These are phyloP conservation scores for Monilinia fructigena DNA, from an alignment of 2,329 filamentous ascomycete genomes.

Conservation along the genomic window DNA sequence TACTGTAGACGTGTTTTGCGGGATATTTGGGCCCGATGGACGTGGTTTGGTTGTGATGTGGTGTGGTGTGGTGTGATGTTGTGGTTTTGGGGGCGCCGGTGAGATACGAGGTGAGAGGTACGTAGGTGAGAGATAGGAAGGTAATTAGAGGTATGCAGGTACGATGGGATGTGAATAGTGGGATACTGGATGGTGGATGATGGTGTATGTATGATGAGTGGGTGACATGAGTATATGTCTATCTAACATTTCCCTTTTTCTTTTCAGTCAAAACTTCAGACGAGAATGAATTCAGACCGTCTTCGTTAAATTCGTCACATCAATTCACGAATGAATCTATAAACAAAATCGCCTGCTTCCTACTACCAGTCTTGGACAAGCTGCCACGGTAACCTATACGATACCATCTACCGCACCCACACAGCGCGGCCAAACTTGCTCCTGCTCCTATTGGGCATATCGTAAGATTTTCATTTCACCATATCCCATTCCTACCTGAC, in stretches of 20 bases:
- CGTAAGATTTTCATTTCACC: conserved; percentile 39
- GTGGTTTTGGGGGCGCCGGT: too few species aligned
- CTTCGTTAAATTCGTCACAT: neutral
- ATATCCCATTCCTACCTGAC: neutral
- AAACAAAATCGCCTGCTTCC: neutral
- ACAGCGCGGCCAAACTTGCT: conserved; percentile 37
- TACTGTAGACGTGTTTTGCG: too few species aligned
- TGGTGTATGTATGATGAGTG: neutral
- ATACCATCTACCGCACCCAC: conserved; percentile 32
- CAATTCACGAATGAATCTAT: neutral
- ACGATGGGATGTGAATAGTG: too few species aligned
- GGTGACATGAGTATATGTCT: conserved; percentile 5
- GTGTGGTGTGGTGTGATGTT: too few species aligned
- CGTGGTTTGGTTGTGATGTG: too few species aligned
- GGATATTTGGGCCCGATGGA: too few species aligned
- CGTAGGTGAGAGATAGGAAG: too few species aligned
- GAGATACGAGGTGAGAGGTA: too few species aligned
- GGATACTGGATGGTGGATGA: too few species aligned
- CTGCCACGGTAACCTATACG: conserved; percentile 27
- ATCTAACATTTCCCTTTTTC: neutral
- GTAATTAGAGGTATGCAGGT: too few species aligned
- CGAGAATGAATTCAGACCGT: neutral
- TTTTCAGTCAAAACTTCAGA: too few species aligned
- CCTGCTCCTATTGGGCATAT: conserved; percentile 48
- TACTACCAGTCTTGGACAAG: conserved; percentile 6